Conservation (phyloP, 306 rosid genomes). For the Lathyrus aphaca region DNA sequence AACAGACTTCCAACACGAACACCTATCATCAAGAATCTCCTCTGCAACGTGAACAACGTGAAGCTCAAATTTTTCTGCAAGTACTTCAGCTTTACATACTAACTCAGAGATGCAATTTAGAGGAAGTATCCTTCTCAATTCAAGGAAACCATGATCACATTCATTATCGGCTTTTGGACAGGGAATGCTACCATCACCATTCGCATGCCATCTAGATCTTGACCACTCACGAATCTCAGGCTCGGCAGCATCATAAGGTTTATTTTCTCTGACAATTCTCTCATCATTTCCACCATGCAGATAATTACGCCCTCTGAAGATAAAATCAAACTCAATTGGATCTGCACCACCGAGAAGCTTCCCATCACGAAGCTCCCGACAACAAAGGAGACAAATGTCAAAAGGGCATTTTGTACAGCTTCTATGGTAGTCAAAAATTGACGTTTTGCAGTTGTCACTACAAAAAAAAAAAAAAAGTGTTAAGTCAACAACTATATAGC, state of each 20-base stretch:
- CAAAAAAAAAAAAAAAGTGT: slow-evolving; percentile 40
- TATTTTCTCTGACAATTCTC: not conserved
- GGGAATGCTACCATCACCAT: slow-evolving; percentile 66
- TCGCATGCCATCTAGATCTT: slow-evolving; percentile 57
- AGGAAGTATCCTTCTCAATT: slow-evolving; percentile 57
- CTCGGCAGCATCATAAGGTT: not conserved
- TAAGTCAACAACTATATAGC: slow-evolving; percentile 29
- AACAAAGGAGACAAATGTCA: slow-evolving; percentile 85
- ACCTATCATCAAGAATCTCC: slow-evolving; percentile 37
- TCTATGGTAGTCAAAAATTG: slow-evolving; percentile 81
- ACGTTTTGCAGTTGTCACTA: slow-evolving; percentile 82
- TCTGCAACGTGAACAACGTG: slow-evolving; percentile 37
- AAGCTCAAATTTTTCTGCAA: slow-evolving; percentile 45
- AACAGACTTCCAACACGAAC: slow-evolving; percentile 52
- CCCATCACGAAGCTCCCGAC: slow-evolving; percentile 74
- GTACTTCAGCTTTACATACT: slow-evolving; percentile 62
- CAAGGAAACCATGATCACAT: slow-evolving; percentile 57
- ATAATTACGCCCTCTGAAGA: slow-evolving; percentile 48
- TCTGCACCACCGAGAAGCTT: slow-evolving; percentile 56
- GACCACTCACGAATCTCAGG: slow-evolving; percentile 35
- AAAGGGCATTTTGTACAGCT: slow-evolving; percentile 68
- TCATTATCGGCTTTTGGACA: slow-evolving; percentile 57
- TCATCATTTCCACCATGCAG: slow-evolving; percentile 51
- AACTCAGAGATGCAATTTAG: slow-evolving; percentile 48
- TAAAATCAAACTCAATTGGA: slow-evolving; percentile 47